Percentiles rank a stretch among this genome's conserved stretches.
Evolutionary conservation across 2,329 filamentous ascomycete genomes (phyloP).

Genomic region (Pezicula neosporulosa): DNA sequence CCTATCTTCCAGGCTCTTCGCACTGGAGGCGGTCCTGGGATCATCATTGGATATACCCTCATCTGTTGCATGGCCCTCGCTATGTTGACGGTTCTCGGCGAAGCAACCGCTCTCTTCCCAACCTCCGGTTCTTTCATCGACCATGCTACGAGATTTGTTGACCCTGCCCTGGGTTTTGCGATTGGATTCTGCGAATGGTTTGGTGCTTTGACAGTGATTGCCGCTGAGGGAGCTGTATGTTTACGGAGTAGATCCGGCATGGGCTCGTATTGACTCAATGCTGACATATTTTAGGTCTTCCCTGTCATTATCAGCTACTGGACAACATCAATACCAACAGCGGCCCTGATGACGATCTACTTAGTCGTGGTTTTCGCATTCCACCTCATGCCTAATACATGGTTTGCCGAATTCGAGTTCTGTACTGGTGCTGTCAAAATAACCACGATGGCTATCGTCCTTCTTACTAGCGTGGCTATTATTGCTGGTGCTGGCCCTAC

Average conservation of each 20-base stretch:
- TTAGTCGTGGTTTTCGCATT: background rate
- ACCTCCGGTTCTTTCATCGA: background rate
- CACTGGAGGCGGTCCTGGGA: background rate
- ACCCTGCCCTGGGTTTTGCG: background rate
- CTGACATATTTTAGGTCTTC: background rate
- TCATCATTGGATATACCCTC: background rate
- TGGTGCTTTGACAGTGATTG: background rate
- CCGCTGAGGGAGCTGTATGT: background rate
- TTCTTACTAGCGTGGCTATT: background rate
- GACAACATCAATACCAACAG: background rate
- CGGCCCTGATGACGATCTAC: background rate
- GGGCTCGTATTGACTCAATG: too few relatives aligned
- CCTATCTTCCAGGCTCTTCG: background rate
- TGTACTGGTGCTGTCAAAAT: background rate
- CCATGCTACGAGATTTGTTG: background rate
- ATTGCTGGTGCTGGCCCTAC: background rate
- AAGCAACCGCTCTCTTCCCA: background rate
- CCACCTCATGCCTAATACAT: background rate
- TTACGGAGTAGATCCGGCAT: too few relatives aligned
- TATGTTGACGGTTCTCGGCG: background rate
- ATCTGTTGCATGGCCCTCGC: background rate
- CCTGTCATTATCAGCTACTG: background rate
- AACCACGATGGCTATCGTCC: background rate
- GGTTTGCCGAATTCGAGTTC: background rate
- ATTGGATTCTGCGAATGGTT: constrained; percentile 2